Evolutionary conservation across 2,329 filamentous ascomycete genomes (phyloP).

Genomic region (Cladosporium sp.): DNA sequence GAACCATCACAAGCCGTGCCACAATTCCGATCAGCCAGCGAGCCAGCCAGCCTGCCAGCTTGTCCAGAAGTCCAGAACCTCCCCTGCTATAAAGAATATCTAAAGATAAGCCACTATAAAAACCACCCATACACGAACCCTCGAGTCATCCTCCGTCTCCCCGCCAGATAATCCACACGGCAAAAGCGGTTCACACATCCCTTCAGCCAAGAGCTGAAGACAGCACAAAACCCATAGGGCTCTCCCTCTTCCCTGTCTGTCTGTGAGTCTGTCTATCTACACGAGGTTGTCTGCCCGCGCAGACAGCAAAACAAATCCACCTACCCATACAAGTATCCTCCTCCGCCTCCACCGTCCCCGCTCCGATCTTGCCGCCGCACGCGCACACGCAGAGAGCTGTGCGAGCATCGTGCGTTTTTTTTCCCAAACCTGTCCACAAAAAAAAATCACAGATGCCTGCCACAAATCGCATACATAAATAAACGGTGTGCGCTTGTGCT

Average conservation of each 20-base stretch:
- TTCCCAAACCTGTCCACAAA: not conserved
- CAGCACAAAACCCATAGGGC: not conserved
- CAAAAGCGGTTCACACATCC: not conserved
- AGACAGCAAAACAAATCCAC: not conserved
- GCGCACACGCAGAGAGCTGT: not conserved
- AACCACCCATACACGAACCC: not conserved
- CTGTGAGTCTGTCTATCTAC: not conserved
- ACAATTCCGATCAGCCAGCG: not conserved
- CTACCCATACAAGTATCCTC: not conserved
- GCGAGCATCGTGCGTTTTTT: not conserved
- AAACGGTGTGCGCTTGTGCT: not conserved
- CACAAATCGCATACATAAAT: not conserved
- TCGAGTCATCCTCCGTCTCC: not conserved
- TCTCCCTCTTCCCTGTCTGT: not conserved
- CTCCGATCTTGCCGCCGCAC: not conserved
- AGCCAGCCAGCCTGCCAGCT: not conserved
- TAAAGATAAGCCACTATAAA: not conserved
- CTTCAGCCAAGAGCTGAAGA: not conserved
- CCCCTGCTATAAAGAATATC: not conserved
- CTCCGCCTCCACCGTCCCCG: not conserved
- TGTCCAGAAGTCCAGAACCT: not conserved
- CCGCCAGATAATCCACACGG: not conserved
- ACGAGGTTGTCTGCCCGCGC: not conserved
- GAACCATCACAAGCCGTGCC: not conserved
- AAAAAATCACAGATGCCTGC: not conserved